These are phyloP conservation scores for Rubus idaeus DNA, from an alignment of 306 rosid genomes.

Conservation along the genomic window DNA sequence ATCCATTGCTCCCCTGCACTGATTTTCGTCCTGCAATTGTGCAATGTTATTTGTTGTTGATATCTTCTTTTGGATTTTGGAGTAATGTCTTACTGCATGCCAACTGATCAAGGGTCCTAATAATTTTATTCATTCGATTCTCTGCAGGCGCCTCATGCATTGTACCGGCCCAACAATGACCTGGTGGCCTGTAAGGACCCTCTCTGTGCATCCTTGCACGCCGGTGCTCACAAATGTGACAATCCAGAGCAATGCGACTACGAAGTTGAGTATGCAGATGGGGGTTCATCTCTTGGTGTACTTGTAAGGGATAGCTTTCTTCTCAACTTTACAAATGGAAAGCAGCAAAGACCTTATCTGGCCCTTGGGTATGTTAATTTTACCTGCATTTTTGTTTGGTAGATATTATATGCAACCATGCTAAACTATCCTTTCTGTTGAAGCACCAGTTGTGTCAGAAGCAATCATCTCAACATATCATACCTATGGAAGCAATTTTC, in stretches of 20 bases:
- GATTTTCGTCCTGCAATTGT: neutral
- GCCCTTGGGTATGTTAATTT: conserved; percentile 70
- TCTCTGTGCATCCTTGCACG: conserved; percentile 61
- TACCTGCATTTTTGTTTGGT: conserved; percentile 15
- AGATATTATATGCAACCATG: neutral
- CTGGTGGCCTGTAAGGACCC: conserved; percentile 73
- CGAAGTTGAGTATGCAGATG: conserved; percentile 79
- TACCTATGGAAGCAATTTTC: neutral
- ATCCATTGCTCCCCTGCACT: neutral
- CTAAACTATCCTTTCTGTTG: neutral
- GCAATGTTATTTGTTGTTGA: neutral
- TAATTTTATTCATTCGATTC: conserved; percentile 15
- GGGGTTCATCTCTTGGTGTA: conserved; percentile 77
- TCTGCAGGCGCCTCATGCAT: conserved; percentile 79
- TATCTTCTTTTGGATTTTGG: neutral
- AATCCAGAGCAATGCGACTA: conserved; percentile 79
- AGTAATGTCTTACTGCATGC: neutral
- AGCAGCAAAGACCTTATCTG: conserved; percentile 55
- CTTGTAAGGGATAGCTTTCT: conserved; percentile 67
- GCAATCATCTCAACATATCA: neutral
- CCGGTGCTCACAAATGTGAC: conserved; percentile 49
- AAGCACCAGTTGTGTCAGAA: neutral
- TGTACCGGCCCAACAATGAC: conserved; percentile 67
- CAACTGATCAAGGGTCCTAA: neutral
- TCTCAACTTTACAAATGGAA: conserved; percentile 65